A percentile compares a stretch with the other conserved stretches of the same genome.
Evolutionary conservation across 305 asterid genomes (phyloP).

Genomic region (Plantago lanceolata): DNA sequence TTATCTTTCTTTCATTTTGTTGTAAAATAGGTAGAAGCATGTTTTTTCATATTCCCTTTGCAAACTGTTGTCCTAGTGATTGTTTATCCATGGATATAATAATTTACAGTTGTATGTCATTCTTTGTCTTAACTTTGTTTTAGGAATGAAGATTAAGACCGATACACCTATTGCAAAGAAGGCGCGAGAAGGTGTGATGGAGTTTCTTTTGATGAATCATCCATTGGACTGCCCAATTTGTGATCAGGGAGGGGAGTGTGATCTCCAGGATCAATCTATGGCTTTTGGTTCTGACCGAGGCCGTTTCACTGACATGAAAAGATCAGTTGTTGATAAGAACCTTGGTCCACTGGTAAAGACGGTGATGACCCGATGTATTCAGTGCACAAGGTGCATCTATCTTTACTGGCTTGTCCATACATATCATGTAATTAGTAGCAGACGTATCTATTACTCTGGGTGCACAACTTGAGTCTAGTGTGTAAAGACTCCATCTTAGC

Average conservation of each 20-base stretch:
- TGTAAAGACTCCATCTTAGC: not conserved
- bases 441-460: conserved; percentile 12
- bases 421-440: conserved; percentile 2
- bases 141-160: conserved; percentile 96
- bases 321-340: conserved; percentile 98
- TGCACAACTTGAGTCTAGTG: not conserved
- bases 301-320: conserved; percentile 86
- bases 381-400: conserved; percentile 73
- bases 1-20: too few relatives aligned
- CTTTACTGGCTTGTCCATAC: not conserved
- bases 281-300: conserved; percentile 98
- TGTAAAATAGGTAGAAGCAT: not conserved
- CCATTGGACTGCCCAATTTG: conserved; percentile 90
- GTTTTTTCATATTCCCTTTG: not conserved
- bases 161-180: conserved; percentile 90
- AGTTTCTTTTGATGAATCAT: conserved; percentile 89
- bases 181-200: conserved; percentile 99
- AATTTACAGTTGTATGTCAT: not conserved
- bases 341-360: conserved; percentile 96
- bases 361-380: conserved; percentile 97
- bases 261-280: conserved; percentile 97
- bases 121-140: conserved; percentile 8
- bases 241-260: conserved; percentile 99
- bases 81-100: conserved; percentile 2
- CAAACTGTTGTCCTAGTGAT: conserved; percentile 3